Conservation (phyloP, 768 basidiomycete species). For the Amyloporia xantha region DNA sequence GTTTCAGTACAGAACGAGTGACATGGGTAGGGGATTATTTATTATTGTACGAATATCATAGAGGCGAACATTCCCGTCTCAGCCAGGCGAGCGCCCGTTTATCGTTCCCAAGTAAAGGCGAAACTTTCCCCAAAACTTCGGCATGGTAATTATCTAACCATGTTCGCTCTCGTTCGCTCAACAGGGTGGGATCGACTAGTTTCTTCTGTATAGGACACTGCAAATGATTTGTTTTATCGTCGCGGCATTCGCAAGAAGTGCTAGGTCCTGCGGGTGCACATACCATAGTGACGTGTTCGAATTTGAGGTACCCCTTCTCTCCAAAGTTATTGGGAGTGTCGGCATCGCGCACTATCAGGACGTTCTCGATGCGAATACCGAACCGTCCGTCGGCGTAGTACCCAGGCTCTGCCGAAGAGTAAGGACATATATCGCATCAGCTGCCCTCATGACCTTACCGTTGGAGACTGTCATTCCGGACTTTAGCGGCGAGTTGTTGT, state of each 20-base stretch:
- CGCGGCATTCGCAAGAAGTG: background rate
- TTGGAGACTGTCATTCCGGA: conserved; percentile 90
- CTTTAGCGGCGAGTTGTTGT: conserved; percentile 68
- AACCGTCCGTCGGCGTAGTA: conserved; percentile 88
- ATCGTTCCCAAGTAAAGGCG: conserved; percentile 61
- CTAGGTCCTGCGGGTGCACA: background rate
- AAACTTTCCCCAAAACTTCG: conserved; percentile 67
- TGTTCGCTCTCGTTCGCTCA: conserved; percentile 59
- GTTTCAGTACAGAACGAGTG: background rate
- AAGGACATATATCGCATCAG: background rate
- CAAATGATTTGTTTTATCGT: background rate
- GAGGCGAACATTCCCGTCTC: conserved; percentile 44
- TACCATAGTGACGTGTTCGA: conserved; percentile 87
- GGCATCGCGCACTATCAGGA: conserved; percentile 69
- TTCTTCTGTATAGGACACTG: conserved; percentile 85
- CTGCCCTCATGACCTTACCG: conserved; percentile 28
- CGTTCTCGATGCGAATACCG: conserved; percentile 90
- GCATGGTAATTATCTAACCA: conserved; percentile 87
- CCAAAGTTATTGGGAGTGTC: conserved; percentile 75
- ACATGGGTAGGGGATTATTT: background rate
- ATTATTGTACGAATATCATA: conserved; percentile 12
- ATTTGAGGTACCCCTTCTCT: conserved; percentile 73
- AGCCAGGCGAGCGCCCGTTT: conserved; percentile 56
- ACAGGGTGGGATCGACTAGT: conserved; percentile 57
- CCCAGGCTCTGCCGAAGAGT: conserved; percentile 61